Base-by-base conservation (phyloP, 2,329 filamentous ascomycete genomes). In the Didymella keratinophila region DNA sequence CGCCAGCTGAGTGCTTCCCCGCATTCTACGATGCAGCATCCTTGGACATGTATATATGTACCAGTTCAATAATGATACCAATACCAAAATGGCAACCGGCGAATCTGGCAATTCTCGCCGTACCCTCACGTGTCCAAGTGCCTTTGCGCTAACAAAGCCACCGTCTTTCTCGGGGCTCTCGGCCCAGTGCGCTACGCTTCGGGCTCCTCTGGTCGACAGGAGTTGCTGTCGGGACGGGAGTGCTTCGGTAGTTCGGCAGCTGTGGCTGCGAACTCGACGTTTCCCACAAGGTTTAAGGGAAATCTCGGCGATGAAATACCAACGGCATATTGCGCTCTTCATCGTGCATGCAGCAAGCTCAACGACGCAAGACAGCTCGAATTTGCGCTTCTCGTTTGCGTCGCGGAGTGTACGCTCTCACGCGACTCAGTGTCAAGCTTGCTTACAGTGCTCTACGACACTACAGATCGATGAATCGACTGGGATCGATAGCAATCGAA, bases 121-220 rank as follows among this genome's bases (percentile, higher is more conserved):
- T 30, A 37, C 28, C 47, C 51, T 48, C 43, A 52, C 52, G 52
- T 49, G 47, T 44, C 48, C 28, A n/a, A 56, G 43, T 44, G 48
- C 10, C 37, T n/a, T 23, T 18, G 30, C 39, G 46, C 53, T 56
- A 56, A 51, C 18, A 23, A 34, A 32, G 34, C 41, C 42, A 42
- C 41, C 14, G 23, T 23, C 14, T 27, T 20, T 16, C 12, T 56
- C 52, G 55, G 55, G 48, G 43, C 41, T 39, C 9, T 53, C 58
- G 56, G 60, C 49, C 52, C 60, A 56, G 52, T 20, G 48, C 62
- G 54, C 62, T 63, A 63, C 39, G 49, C 45, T 41, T 50, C 45
- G 41, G 45, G 25, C 23, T 49, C 14, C n/a, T 53, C 8, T 25
- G 23, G 23, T 7, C 23, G 23, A 25, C 23, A 25, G 23, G 23